A percentile compares a stretch with the other conserved stretches of the same genome.
Evolutionary conservation across 2,329 filamentous ascomycete genomes (phyloP).

Genomic region (Talaromyces pinophilus): DNA sequence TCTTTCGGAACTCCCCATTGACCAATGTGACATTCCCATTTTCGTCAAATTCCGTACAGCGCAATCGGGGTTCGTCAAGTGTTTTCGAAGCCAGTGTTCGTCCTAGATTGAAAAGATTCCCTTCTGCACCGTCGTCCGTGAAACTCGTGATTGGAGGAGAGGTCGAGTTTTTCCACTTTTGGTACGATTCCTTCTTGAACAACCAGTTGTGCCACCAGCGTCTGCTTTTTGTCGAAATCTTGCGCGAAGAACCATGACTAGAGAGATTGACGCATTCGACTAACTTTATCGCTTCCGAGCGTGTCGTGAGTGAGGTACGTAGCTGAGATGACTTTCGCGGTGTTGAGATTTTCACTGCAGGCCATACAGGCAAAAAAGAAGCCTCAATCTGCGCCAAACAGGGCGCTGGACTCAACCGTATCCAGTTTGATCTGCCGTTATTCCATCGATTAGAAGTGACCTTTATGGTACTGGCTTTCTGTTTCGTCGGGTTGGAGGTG

Average conservation of each 20-base stretch:
- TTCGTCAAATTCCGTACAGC: constrained; percentile 94
- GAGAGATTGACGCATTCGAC: constrained; percentile 10
- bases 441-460: constrained; percentile 23
- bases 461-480: constrained; percentile 12
- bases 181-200: constrained; percentile 20
- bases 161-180: constrained; percentile 33
- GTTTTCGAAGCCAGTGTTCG: constrained; percentile 73
- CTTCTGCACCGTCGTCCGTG: constrained; percentile 61
- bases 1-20: constrained; percentile 96
- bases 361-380: constrained; percentile 32
- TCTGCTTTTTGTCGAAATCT: constrained; percentile 36
- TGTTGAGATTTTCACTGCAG: constrained; percentile 14
- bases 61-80: constrained; percentile 77
- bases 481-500: constrained; percentile 38
- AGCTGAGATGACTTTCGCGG: constrained; percentile 11
- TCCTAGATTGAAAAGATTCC: constrained; percentile 67
- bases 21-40: constrained; percentile 88
- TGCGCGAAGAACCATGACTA: constrained; percentile 28
- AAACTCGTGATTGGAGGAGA: constrained; percentile 54
- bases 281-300: background rate
- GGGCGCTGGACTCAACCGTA: constrained; percentile 25
- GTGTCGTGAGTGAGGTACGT: constrained; percentile 4
- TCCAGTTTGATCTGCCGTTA: constrained; percentile 29
- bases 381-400: constrained; percentile 33
- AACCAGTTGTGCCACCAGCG: constrained; percentile 37